Percentiles rank a stretch among this genome's conserved stretches.
These are phyloP conservation scores for Veloporphyrellus conicus DNA, from an alignment of 1,284 basidiomycete genomes.

Conservation along the genomic window DNA sequence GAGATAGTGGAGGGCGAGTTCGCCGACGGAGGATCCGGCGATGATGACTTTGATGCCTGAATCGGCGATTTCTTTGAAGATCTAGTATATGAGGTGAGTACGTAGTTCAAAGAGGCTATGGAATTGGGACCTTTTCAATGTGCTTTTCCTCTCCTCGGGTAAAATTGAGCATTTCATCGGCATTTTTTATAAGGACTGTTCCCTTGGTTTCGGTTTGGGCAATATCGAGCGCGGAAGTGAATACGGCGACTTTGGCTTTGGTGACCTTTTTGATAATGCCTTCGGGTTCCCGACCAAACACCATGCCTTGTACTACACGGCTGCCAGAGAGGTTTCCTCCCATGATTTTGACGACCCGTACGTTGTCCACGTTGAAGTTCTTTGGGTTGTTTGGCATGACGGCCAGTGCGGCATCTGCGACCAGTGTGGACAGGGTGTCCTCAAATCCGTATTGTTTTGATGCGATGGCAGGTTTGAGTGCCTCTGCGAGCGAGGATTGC, in stretches of 20 bases:
- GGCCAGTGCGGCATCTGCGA: constrained; percentile 87
- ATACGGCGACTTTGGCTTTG: constrained; percentile 89
- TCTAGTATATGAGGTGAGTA: constrained; percentile 54
- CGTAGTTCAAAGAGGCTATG: not conserved
- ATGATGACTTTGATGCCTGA: constrained; percentile 93
- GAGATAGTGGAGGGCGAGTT: constrained; percentile 96
- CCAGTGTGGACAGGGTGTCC: constrained; percentile 76
- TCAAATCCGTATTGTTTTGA: constrained; percentile 98
- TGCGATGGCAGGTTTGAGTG: constrained; percentile 88
- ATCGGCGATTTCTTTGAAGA: constrained; percentile 96
- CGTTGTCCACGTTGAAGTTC: constrained; percentile 97
- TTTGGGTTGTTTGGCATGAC: constrained; percentile 88
- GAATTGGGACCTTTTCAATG: constrained; percentile 71
- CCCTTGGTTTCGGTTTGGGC: constrained; percentile 99
- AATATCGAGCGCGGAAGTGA: constrained; percentile 88
- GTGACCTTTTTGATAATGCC: constrained; percentile 78
- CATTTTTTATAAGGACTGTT: constrained; percentile 93
- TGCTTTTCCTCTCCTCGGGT: constrained; percentile 94
- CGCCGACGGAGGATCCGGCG: constrained; percentile 89
- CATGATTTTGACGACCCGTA: constrained; percentile 98
- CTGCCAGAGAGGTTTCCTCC: constrained; percentile 83
- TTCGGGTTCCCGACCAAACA: constrained; percentile 94
- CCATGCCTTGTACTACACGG: constrained; percentile 95
- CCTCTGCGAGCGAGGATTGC: constrained; percentile 68
- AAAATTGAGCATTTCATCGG: constrained; percentile 96